Conservation (phyloP, 1,284 basidiomycete genomes). For the Termitomyces sp. region DNA sequence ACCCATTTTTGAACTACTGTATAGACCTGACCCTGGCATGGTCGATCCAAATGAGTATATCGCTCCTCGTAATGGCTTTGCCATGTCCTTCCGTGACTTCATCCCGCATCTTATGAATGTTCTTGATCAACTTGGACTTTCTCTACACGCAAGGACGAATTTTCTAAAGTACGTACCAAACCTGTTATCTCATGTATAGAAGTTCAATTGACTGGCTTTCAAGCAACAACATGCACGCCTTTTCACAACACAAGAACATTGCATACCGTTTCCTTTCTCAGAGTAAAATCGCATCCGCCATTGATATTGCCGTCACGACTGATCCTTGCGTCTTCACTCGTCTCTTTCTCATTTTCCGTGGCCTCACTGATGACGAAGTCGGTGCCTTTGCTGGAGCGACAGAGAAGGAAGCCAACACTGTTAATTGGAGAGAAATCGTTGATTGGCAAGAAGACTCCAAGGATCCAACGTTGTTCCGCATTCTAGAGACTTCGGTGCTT, state of each 20-base stretch:
- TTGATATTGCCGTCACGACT: conserved; percentile 75
- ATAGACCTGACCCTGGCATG: conserved; percentile 67
- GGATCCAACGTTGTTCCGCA: conserved; percentile 63
- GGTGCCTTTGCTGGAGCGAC: conserved; percentile 68
- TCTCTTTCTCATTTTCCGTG: conserved; percentile 77
- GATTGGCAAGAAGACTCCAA: conserved; percentile 76
- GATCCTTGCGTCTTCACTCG: conserved; percentile 79
- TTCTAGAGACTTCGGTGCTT: conserved; percentile 71
- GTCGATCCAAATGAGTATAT: conserved; percentile 71
- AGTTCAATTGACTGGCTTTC: conserved; percentile 7
- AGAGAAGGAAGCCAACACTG: conserved; percentile 74
- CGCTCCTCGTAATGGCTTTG: conserved; percentile 72
- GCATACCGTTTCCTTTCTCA: conserved; percentile 81
- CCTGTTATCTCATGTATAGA: not conserved
- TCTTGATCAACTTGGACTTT: conserved; percentile 74
- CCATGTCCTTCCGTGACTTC: conserved; percentile 74
- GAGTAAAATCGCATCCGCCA: conserved; percentile 69
- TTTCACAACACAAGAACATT: conserved; percentile 72
- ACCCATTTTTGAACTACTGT: conserved; percentile 1
- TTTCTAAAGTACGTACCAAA: conserved; percentile 61
- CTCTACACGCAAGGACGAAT: conserved; percentile 68
- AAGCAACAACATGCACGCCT: conserved; percentile 70
- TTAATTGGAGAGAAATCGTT: conserved; percentile 73
- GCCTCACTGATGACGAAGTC: conserved; percentile 73
- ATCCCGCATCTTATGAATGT: conserved; percentile 72